These are phyloP conservation scores for Carex pumila DNA, from an alignment of 176 grass and related monocot species.

Conservation along the genomic window DNA sequence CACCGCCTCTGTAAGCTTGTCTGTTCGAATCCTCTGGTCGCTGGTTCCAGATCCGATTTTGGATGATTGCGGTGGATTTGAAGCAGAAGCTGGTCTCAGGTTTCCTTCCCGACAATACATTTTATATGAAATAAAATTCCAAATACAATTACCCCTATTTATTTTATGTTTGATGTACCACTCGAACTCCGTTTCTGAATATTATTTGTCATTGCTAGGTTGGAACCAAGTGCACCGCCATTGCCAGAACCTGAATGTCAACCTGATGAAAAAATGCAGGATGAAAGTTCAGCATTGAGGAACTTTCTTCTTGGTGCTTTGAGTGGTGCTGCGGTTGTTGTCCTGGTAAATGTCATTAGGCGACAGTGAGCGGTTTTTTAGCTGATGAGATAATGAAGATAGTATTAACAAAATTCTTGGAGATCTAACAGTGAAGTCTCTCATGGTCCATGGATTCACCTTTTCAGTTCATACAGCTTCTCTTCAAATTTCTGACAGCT, in stretches of 20 bases:
- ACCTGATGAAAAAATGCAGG: not conserved
- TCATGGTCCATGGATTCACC: not conserved
- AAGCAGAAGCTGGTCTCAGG: not conserved
- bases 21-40: conserved; percentile 23
- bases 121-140: too few relatives aligned
- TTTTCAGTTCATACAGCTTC: not conserved
- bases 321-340: conserved; percentile 1
- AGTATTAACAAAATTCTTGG: not conserved
- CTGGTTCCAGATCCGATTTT: not conserved
- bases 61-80: not conserved
- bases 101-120: not conserved
- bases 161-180: too few relatives aligned
- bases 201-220: not conserved
- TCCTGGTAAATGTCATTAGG: not conserved
- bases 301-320: conserved; percentile 27
- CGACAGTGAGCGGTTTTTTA: not conserved
- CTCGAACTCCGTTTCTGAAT: not conserved
- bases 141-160: too few relatives aligned
- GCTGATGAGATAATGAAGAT: not conserved
- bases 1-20: conserved; percentile 1
- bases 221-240: conserved; percentile 24
- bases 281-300: not conserved
- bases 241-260: not conserved
- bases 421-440: not conserved
- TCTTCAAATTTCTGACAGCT: not conserved